Conservation (phyloP, 2,329 filamentous ascomycete genomes). For the Aspergillus transmontanensis region DNA sequence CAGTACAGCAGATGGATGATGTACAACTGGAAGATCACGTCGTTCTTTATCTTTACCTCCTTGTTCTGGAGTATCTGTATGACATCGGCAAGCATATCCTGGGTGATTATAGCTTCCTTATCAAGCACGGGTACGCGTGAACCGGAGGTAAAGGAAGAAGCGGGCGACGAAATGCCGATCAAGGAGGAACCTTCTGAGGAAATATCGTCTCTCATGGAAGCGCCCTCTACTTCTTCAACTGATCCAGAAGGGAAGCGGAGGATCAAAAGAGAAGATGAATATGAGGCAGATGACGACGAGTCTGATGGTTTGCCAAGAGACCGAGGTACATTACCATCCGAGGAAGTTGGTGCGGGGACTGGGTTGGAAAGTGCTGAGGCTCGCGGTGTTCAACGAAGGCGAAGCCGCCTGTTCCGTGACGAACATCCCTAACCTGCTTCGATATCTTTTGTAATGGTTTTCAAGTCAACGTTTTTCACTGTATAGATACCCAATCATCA, state of each 20-base stretch:
- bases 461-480: not conserved
- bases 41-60: slow-evolving; percentile 68
- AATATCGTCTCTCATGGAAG: slow-evolving; percentile 1
- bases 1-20: slow-evolving; percentile 67
- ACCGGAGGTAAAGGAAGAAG: slow-evolving; percentile 3
- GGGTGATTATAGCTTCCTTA: slow-evolving; percentile 57
- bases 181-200: slow-evolving; percentile 25
- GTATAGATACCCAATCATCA: not conserved
- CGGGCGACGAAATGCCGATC: slow-evolving; percentile 17
- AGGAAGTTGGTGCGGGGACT: slow-evolving; percentile 58
- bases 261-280: slow-evolving; percentile 32
- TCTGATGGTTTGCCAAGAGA: slow-evolving; percentile 11
- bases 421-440: slow-evolving; percentile 13
- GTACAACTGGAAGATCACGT: slow-evolving; percentile 76
- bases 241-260: not conserved
- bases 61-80: slow-evolving; percentile 80
- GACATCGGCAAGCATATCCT: slow-evolving; percentile 65
- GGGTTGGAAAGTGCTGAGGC: slow-evolving; percentile 44
- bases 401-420: slow-evolving; percentile 30
- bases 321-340: slow-evolving; percentile 25
- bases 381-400: slow-evolving; percentile 35
- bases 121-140: slow-evolving; percentile 28
- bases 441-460: not conserved
- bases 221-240: slow-evolving; percentile 9
- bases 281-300: slow-evolving; percentile 14